A percentile compares a stretch with the other conserved stretches of the same genome.
These are phyloP conservation scores for Mrakia blollopis DNA, from an alignment of 768 basidiomycete genomes.

Conservation along the genomic window DNA sequence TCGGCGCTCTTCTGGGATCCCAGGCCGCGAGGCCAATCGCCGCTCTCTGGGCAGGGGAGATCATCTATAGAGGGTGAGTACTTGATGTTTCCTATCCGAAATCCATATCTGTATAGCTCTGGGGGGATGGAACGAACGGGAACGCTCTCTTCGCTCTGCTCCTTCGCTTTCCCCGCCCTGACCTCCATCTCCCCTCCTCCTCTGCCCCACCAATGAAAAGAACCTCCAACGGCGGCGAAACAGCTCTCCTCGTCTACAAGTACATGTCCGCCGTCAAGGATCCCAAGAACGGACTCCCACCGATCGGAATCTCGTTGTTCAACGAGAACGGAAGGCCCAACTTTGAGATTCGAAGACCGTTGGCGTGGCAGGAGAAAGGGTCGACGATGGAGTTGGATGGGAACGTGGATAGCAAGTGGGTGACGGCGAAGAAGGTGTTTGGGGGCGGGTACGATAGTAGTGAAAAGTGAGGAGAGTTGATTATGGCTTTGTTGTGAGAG, in stretches of 20 bases:
- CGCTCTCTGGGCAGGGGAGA: not conserved
- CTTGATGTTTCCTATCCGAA: not conserved
- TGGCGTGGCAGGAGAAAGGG: not conserved
- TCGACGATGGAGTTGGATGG: not conserved
- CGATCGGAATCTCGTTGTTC: not conserved
- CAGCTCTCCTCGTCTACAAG: not conserved
- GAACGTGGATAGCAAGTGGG: not conserved
- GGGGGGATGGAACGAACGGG: not conserved
- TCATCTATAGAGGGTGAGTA: not conserved
- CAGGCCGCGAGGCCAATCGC: no score
- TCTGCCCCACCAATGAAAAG: not conserved
- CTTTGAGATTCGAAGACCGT: not conserved
- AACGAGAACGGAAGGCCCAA: not conserved
- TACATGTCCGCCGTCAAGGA: constrained; percentile 7
- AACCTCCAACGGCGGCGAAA: not conserved
- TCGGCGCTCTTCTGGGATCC: not conserved
- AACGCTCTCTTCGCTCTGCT: not conserved
- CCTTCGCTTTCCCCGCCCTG: not conserved
- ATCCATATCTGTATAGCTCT: not conserved
- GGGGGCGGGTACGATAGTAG: not conserved
- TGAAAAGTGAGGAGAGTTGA: not conserved
- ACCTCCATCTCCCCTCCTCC: not conserved
- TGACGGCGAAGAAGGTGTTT: not conserved
- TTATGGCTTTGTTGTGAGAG: no score
- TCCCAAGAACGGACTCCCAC: not conserved